Base-by-base conservation (phyloP, 2,329 filamentous ascomycete genomes). In the Claviceps pazoutovae region DNA sequence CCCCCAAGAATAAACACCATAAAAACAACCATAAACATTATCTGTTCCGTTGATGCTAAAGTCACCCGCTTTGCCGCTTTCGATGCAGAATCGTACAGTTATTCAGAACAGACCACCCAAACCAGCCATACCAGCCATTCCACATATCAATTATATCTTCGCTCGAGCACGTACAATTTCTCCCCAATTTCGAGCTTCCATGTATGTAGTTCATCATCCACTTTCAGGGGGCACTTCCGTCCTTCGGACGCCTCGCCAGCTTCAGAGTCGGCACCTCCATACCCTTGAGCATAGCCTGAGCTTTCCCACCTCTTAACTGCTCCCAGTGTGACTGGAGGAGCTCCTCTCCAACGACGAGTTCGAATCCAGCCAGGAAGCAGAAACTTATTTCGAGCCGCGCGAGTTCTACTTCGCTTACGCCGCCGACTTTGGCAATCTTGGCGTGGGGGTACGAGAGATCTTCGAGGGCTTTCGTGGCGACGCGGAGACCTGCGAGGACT, bases 381-480 rank as follows among this genome's bases (percentile, higher is more conserved):
- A 91, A 91, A 60, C 85, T 89, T 55, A 97, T 86, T 71, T 97
- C 93, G 43, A 97, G 71, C 54, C 86, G 78, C 42, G 86, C 85
- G 49, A 98, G 75, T 68, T 97, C 89, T 17, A 74, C 71, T 63
- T 87, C 85, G 61, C 80, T 87, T 16, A 97, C 88, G 17, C 91
- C 91, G 43, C 93, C 91, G 1, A 97, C 90, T 57, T 83, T 85
- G 17, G 91, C 83, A 57, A 96, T 82, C 51, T 88, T 84, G 54
- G 76, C 76, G 68, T 96, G 91, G 8, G 87, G 80, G 69, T 94
- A 95, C 59, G 84, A 86, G 51, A 91, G 76, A 65, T 97, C 91
- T 66, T 98, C 91, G n/a, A 96, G 71, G 0, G 88, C 87, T 70
- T 97, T 98, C 79, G 90, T 93, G 14, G 91, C 89, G 3, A 96